Evolutionary conservation across 2,329 filamentous ascomycete genomes (phyloP).

Genomic region (Lachnellula cervina): DNA sequence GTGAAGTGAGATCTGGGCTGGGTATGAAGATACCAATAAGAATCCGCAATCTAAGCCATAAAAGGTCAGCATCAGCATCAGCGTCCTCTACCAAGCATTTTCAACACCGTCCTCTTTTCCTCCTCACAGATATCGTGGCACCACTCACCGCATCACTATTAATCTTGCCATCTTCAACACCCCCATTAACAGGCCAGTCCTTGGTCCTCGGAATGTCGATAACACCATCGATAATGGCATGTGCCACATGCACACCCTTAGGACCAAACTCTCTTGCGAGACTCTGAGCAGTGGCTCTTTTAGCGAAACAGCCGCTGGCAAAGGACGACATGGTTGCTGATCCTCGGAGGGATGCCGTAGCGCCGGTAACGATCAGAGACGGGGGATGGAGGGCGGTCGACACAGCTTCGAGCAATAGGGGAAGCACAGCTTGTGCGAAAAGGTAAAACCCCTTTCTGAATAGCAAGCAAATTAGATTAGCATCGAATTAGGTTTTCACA

Average conservation of each 20-base stretch:
- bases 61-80: background rate
- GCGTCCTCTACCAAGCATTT: constrained; percentile 60
- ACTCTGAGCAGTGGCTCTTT: constrained; percentile 68
- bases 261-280: constrained; percentile 81
- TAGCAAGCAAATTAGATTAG: background rate
- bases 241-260: constrained; percentile 75
- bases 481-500: background rate
- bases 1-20: constrained; percentile 77
- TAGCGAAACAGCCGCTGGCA: constrained; percentile 74
- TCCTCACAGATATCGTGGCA: background rate
- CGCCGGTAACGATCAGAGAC: constrained; percentile 79
- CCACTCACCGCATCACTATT: constrained; percentile 64
- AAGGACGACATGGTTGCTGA: constrained; percentile 67
- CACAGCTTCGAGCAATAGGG: constrained; percentile 62
- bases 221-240: constrained; percentile 77
- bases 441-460: constrained; percentile 57
- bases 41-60: background rate
- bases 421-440: constrained; percentile 69
- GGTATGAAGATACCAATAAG: constrained; percentile 76
- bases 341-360: constrained; percentile 73
- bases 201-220: constrained; percentile 76
- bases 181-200: constrained; percentile 41
- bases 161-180: constrained; percentile 58
- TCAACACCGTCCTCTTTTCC: background rate
- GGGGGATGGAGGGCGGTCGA: constrained; percentile 57